Evolutionary conservation across 2,329 filamentous ascomycete species (phyloP).

Genomic region (Diaporthe ampelina): DNA sequence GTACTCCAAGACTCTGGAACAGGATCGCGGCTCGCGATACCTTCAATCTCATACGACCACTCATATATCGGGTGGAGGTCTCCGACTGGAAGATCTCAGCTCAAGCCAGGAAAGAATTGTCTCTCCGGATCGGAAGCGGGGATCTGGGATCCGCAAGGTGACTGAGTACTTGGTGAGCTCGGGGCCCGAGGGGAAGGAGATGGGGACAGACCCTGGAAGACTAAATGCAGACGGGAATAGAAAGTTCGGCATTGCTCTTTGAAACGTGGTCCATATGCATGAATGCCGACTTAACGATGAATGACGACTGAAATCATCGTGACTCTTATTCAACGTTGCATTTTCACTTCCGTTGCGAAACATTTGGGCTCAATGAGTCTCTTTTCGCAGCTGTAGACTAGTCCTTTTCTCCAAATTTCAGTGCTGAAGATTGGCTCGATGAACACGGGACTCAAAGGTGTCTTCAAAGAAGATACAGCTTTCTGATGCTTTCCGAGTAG

Average conservation of each 20-base stretch:
- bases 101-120: conserved; percentile 7
- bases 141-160: neutral
- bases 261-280: neutral
- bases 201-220: too few species aligned
- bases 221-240: neutral
- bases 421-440: too few species aligned
- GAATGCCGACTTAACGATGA: too few species aligned
- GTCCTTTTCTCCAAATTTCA: too few species aligned
- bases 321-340: neutral
- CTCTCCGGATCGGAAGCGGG: neutral
- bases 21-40: neutral
- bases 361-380: neutral
- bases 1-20: neutral
- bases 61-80: neutral
- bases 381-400: too few species aligned
- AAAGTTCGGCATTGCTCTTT: neutral
- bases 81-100: neutral
- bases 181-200: neutral
- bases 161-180: conserved; percentile 5
- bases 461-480: too few species aligned
- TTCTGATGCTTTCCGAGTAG: too few species aligned
- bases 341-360: neutral
- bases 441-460: too few species aligned
- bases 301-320: too few species aligned
- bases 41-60: neutral